Evolutionary conservation across 768 basidiomycete species (phyloP).

Genomic region (Boletus patriciae): DNA sequence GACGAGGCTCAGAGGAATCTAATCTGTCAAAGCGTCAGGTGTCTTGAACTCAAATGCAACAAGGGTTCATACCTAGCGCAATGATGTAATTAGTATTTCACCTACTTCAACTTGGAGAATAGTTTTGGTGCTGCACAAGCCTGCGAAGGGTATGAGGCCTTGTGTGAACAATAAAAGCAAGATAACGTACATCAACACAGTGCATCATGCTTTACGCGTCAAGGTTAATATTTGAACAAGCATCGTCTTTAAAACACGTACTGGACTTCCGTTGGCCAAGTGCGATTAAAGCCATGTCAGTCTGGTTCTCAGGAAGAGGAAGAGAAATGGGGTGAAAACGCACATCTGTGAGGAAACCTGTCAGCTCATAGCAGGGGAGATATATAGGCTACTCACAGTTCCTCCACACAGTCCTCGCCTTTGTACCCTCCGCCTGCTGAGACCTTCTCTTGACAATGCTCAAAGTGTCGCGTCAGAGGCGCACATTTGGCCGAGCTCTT

Average conservation of each 20-base stretch:
- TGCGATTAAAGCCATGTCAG: constrained; percentile 8
- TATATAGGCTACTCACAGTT: constrained; percentile 57
- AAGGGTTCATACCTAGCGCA: constrained; percentile 20
- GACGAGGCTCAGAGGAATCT: constrained; percentile 9
- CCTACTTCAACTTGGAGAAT: constrained; percentile 65
- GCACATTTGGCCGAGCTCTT: constrained; percentile 64
- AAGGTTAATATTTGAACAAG: constrained; percentile 4
- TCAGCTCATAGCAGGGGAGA: constrained; percentile 1
- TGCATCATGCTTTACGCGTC: constrained; percentile 74
- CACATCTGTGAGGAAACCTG: constrained; percentile 21
- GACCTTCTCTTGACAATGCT: constrained; percentile 89
- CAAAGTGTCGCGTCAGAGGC: constrained; percentile 75
- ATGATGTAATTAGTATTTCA: not conserved
- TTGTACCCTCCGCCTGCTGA: constrained; percentile 79
- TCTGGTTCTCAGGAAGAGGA: not conserved
- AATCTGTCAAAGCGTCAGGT: constrained; percentile 10
- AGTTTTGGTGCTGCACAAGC: constrained; percentile 73
- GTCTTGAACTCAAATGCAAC: not conserved
- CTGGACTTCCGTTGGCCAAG: constrained; percentile 54
- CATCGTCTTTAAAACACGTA: constrained; percentile 39
- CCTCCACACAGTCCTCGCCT: constrained; percentile 91
- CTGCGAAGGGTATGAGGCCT: constrained; percentile 26
- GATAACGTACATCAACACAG: constrained; percentile 74
- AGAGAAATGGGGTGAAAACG: constrained; percentile 12
- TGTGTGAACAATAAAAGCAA: not conserved